These are phyloP conservation scores for Phytophthora podocarpi DNA, from an alignment of 352 stramenopile species.

Conservation along the genomic window DNA sequence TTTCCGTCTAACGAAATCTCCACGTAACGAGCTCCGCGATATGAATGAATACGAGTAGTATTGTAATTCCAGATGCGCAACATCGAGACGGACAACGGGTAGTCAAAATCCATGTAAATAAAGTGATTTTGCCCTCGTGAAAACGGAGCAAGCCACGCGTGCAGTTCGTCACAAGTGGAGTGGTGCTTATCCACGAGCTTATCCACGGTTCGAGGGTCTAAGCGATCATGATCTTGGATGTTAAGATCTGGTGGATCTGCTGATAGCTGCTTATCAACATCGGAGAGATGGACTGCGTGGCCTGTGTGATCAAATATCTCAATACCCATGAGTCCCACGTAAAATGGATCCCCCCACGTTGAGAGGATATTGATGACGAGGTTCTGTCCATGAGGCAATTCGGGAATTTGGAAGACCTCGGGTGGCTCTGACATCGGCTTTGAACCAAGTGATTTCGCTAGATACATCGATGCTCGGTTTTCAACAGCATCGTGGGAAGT, in stretches of 20 bases:
- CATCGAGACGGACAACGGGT: constrained; percentile 76
- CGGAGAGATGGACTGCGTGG: constrained; percentile 58
- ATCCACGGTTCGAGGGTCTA: constrained; percentile 83
- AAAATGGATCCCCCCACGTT: constrained; percentile 92
- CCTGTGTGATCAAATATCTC: constrained; percentile 89
- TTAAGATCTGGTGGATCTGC: constrained; percentile 87
- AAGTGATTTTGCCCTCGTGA: constrained; percentile 75
- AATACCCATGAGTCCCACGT: constrained; percentile 90
- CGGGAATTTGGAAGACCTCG: constrained; percentile 68
- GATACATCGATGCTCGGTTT: constrained; percentile 23
- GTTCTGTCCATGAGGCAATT: constrained; percentile 67
- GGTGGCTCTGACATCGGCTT: constrained; percentile 21
- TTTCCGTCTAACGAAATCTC: constrained; percentile 65
- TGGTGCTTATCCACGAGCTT: constrained; percentile 91
- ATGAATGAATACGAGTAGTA: constrained; percentile 82
- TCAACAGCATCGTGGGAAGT: constrained; percentile 3
- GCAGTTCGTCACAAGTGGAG: constrained; percentile 87
- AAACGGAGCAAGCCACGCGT: constrained; percentile 90
- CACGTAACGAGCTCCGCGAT: constrained; percentile 66
- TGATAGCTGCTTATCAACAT: constrained; percentile 73
- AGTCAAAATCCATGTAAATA: constrained; percentile 82
- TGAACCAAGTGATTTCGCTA: constrained; percentile 17
- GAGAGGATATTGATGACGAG: constrained; percentile 87
- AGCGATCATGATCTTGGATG: constrained; percentile 69
- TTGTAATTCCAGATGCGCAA: constrained; percentile 91